Conservation (phyloP, 148 eudicot species). For the Spergularia bocconei region DNA sequence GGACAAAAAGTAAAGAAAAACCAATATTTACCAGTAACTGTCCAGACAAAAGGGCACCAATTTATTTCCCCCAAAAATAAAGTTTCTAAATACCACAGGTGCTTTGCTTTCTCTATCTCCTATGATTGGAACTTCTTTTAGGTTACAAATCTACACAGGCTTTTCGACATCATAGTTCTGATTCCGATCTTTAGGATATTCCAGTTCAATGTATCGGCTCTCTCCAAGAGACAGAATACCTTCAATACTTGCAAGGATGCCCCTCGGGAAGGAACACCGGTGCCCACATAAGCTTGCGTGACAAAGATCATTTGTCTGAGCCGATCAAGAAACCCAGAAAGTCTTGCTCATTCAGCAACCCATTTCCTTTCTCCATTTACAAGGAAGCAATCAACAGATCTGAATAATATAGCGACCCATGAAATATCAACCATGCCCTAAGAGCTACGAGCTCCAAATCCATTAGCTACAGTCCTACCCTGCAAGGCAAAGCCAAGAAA, state of each 20-base stretch:
- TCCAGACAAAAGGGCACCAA: slow-evolving; percentile 29
- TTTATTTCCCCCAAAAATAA: slow-evolving; percentile 39
- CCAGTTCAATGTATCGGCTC: slow-evolving; percentile 14
- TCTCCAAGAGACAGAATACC: background rate
- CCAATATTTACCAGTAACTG: slow-evolving; percentile 19
- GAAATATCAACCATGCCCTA: slow-evolving; percentile 20
- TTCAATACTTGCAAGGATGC: slow-evolving; percentile 5
- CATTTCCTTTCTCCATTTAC: slow-evolving; percentile 25
- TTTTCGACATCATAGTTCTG: slow-evolving; percentile 39
- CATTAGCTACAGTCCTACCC: slow-evolving; percentile 19
- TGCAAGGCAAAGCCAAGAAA: background rate
- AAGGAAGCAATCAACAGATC: slow-evolving; percentile 26
- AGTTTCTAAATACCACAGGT: slow-evolving; percentile 9
- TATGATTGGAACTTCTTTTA: slow-evolving; percentile 24
- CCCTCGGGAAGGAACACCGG: slow-evolving; percentile 13
- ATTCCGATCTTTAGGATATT: slow-evolving; percentile 12
- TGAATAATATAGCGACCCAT: slow-evolving; percentile 14
- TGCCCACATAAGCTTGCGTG: slow-evolving; percentile 8
- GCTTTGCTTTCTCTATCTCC: slow-evolving; percentile 24
- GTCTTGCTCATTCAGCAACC: slow-evolving; percentile 27
- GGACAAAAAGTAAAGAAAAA: slow-evolving; percentile 1
- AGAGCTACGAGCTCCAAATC: slow-evolving; percentile 17
- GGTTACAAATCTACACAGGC: slow-evolving; percentile 37
- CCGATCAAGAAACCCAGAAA: slow-evolving; percentile 8
- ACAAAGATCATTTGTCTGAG: slow-evolving; percentile 16